Base-by-base conservation (phyloP, 2,329 filamentous ascomycete species). In the Cladobotryum protrusum region DNA sequence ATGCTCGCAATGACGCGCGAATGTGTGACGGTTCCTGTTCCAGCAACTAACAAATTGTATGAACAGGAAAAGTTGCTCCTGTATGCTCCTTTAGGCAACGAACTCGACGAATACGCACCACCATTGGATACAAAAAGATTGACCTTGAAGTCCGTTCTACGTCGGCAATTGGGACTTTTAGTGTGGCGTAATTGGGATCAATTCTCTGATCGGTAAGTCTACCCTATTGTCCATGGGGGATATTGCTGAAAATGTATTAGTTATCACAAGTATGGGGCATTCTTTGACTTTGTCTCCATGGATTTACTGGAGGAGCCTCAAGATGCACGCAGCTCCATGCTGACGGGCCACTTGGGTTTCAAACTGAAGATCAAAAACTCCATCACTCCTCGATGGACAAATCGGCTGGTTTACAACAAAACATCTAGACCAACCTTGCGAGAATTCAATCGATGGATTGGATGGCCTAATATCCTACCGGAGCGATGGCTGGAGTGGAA, bases 401-500 rank as follows among this genome's bases (percentile, higher is more conserved):
- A 60, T 34, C 48, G 56, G 15, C 45, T 61, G 13, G 43, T 60
- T 3, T 40, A 56, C 37, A 45, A 33, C n/a, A 48, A 20, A 4
- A 53, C 41, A 0, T 47, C 48, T 15, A 43, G 12, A 11, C 58
- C 56, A 4, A 50, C 47, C 2, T 20, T 50, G 15, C 20, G 50
- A 15, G 55, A 59, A 11, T 59, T 60, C 9, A 55, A 59, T 35
- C 56, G 57, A 24, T 59, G 49, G 50, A 14, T 62, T 6, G 50
- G 58, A 1, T 63, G 61, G 61, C 45, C 54, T 5, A 43, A 55
- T 43, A 41, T 36, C 13, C 49, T 35, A 20, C 58, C 61, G 3
- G 43, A 54, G 17, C 54, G 57, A 42, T 63, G 61, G 61, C 42
- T 64, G 4, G 62, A 64, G 46, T 64, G 62, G 62, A 58, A 53